Percentiles rank a stretch among this genome's conserved stretches.
phyloP scores from a whole-genome alignment of 768 basidiomycete species.

The Tulasnella sp. region DNA sequence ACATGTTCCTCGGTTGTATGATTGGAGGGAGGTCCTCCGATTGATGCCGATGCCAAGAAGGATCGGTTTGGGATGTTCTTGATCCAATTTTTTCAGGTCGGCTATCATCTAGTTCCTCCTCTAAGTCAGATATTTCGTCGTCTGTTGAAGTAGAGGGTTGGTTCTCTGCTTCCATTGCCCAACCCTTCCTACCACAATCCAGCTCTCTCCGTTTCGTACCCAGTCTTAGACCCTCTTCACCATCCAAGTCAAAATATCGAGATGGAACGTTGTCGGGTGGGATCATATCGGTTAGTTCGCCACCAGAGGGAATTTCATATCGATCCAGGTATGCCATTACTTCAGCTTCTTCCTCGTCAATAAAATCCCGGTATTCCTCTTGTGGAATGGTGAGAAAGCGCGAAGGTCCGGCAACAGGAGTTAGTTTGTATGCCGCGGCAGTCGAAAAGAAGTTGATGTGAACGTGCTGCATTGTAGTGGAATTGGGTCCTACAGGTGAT shows the following conservation, averaged over 20 bases:
- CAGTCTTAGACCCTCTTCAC: not conserved
- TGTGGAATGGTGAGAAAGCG: not conserved
- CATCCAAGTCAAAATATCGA: too few species aligned
- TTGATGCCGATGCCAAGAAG: not conserved
- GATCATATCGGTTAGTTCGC: not conserved
- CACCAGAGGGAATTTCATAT: not conserved
- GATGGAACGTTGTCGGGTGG: not conserved
- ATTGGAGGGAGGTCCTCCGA: not conserved
- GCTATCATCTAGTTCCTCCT: not conserved
- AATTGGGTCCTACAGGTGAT: too few species aligned
- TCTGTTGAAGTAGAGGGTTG: not conserved
- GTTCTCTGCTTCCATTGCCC: not conserved
- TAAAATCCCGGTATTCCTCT: not conserved
- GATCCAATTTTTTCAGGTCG: not conserved
- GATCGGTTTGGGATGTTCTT: not conserved
- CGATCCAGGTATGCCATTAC: not conserved
- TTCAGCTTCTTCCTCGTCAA: constrained; percentile 3
- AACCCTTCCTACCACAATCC: not conserved
- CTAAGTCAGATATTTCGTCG: too few species aligned
- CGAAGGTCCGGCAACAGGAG: not conserved
- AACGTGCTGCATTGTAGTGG: not conserved
- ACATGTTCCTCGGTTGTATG: constrained; percentile 2
- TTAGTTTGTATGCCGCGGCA: not conserved
- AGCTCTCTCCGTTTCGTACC: not conserved
- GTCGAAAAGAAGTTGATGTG: not conserved